Base-by-base conservation (phyloP, 208 protist genomes). In the Tritrichomonas foetus region DNA sequence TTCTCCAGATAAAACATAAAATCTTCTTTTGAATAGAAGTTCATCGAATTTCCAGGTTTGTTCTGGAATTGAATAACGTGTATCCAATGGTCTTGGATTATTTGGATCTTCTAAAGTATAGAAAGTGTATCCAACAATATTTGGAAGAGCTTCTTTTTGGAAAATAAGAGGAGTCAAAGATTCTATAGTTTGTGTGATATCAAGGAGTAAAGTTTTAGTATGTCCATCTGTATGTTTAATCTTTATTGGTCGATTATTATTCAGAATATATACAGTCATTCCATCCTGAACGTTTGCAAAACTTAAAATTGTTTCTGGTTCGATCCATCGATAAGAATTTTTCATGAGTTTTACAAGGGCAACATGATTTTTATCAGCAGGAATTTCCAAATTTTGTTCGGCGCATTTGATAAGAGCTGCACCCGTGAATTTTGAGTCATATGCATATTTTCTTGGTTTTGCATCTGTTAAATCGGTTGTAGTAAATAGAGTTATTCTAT, bases 1-100 rank as follows among this genome's bases (percentile, higher is more conserved):
- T 89, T 89, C 78, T 16, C 41, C 47, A 3, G 78, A 57, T n/a
- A 89, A 27, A 89, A 89, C 47, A 49, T 89, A 89, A 49, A 89
- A 89, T 57, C 78, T 53, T 39, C 78, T 0, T 20, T 39, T 89
- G 78, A 89, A 89, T 20, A 53, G n/a, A 33, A 89, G 27, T n/a
- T 69, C 22, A 61, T 61, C 53, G 16, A 22, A 61, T 61, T 61
- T 61, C 16, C 11, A 22, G 5, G 53, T 61, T 69, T 69, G 64
- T 30, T 69, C 64, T n/a, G 64, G 64, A n/a, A 69, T 69, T 33
- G 64, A 69, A n/a, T 33, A 69, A n/a, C 64, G 13, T 69, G 64
- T 69, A 69, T 69, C 64, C 5, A 69, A 30, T n/a, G 64, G 64
- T 30, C 25, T 16, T 5, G 64, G 64, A 30, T 69, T 11, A 3